phyloP scores from a whole-genome alignment of 352 stramenopile genomes.

The Globisporangium carolinianum region DNA sequence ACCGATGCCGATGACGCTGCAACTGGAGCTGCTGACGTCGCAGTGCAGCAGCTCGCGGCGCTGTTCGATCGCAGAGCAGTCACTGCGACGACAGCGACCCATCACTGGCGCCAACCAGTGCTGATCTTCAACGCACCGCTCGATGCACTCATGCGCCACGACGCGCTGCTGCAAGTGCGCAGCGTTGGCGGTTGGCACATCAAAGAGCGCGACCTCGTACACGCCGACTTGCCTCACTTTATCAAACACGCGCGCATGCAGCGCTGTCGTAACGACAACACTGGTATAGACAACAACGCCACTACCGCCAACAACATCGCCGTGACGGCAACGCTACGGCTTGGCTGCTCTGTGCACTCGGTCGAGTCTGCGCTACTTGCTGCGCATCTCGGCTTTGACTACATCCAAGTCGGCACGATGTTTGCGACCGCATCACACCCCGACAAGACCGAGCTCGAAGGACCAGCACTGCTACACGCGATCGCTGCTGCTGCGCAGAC shows the following conservation, averaged over 20 bases:
- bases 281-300: background rate
- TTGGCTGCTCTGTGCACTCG: conserved; percentile 39
- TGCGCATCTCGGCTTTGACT: conserved; percentile 20
- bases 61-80: background rate
- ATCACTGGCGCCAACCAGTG: background rate
- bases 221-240: background rate
- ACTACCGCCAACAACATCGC: background rate
- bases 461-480: conserved; percentile 20
- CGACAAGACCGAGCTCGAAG: conserved; percentile 38
- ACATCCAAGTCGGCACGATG: conserved; percentile 56
- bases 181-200: conserved; percentile 17
- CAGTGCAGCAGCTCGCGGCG: background rate
- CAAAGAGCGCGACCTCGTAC: conserved; percentile 20
- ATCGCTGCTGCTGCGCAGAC: conserved; percentile 9
- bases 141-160: background rate
- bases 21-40: background rate
- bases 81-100: background rate
- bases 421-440: conserved; percentile 41
- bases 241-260: background rate
- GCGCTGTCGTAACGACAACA: background rate
- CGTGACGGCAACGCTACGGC: background rate
- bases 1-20: background rate
- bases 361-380: conserved; percentile 19
- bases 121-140: conserved; percentile 15
- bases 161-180: too few relatives aligned